These are phyloP conservation scores for Fraxinus nigra DNA, from an alignment of 305 asterid genomes.

Conservation along the genomic window DNA sequence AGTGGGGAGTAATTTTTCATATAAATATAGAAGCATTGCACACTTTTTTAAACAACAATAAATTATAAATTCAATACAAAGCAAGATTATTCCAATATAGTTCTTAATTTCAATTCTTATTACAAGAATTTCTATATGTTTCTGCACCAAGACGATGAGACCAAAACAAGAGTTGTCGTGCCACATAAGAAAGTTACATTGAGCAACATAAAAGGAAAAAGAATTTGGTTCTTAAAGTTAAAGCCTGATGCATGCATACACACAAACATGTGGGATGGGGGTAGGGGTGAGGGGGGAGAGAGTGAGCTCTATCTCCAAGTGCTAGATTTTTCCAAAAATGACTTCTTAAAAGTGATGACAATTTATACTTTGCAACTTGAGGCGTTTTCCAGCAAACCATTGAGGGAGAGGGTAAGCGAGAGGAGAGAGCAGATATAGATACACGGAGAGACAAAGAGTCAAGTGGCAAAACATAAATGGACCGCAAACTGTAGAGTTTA, in stretches of 20 bases:
- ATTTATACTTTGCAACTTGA: neutral
- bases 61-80: neutral
- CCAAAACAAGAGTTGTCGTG: neutral
- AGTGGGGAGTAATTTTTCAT: neutral
- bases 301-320: neutral
- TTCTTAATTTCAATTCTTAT: neutral
- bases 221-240: neutral
- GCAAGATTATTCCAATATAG: neutral
- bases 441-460: neutral
- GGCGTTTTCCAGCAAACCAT: neutral
- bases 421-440: neutral
- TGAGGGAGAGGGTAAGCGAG: neutral
- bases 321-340: neutral
- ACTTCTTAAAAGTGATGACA: neutral
- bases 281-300: neutral
- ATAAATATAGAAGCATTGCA: neutral
- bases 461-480: neutral
- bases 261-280: neutral
- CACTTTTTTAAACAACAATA: neutral
- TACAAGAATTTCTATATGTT: neutral
- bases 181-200: neutral
- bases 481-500: neutral
- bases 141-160: neutral
- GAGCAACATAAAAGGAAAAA: neutral
- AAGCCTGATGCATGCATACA: neutral